A percentile compares a stretch with the other conserved stretches of the same genome.
phyloP scores from a whole-genome alignment of 2,329 filamentous ascomycete genomes.

The Trichoderma guizhouense region DNA sequence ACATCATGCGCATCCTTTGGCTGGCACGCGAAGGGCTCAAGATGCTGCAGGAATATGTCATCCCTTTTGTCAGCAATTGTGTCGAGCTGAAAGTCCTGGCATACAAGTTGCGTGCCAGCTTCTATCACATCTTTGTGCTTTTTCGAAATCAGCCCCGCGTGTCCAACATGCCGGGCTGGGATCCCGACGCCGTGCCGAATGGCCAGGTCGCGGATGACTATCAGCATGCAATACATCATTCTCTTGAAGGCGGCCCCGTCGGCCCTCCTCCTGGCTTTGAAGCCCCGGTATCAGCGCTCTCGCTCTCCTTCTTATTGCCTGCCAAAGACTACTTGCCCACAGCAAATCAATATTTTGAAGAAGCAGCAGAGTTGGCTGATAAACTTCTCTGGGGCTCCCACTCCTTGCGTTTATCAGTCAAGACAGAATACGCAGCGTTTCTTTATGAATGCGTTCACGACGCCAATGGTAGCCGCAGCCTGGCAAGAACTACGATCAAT shows the following conservation, averaged over 20 bases:
- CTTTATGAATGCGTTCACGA: constrained; percentile 91
- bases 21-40: constrained; percentile 86
- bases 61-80: constrained; percentile 77
- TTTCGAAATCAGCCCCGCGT: constrained; percentile 90
- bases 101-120: constrained; percentile 88
- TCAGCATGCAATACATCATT: constrained; percentile 41
- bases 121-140: constrained; percentile 94
- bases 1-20: constrained; percentile 90
- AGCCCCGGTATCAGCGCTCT: constrained; percentile 35
- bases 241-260: constrained; percentile 58
- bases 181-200: constrained; percentile 42
- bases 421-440: constrained; percentile 90
- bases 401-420: constrained; percentile 82
- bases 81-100: constrained; percentile 84
- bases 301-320: constrained; percentile 75
- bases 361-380: constrained; percentile 72
- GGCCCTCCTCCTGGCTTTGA: constrained; percentile 55
- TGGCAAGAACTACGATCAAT: constrained; percentile 79
- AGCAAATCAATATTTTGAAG: constrained; percentile 76
- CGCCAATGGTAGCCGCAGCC: constrained; percentile 65
- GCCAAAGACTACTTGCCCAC: constrained; percentile 76
- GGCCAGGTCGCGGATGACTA: constrained; percentile 42
- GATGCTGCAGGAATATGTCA: constrained; percentile 81
- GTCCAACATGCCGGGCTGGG: constrained; percentile 55
- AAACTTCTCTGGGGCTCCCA: constrained; percentile 79